These are phyloP conservation scores for Saccharomycopsis hybrid DNA, from an alignment of 1,139 yeast species.

Conservation along the genomic window DNA sequence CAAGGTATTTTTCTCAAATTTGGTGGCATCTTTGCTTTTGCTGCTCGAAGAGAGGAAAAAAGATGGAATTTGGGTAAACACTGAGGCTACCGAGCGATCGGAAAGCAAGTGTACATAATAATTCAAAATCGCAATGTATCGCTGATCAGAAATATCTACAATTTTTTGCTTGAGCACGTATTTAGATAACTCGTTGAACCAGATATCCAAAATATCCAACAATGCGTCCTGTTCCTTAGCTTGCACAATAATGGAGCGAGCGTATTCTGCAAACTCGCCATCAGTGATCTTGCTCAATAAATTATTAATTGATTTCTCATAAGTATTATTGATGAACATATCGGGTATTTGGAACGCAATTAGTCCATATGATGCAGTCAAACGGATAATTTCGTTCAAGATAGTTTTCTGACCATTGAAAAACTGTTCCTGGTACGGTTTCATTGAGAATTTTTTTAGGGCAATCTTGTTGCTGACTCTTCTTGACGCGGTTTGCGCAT, in stretches of 20 bases:
- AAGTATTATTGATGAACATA: constrained; percentile 37
- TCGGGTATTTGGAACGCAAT: constrained; percentile 67
- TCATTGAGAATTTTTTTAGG: constrained; percentile 32
- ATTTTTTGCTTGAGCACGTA: constrained; percentile 28
- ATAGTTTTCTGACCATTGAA: constrained; percentile 27
- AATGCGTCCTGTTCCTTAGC: constrained; percentile 63
- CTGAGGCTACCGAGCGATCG: constrained; percentile 55
- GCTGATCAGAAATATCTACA: constrained; percentile 37
- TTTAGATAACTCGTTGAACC: constrained; percentile 43
- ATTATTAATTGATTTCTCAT: constrained; percentile 1
- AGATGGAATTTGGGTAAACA: constrained; percentile 42
- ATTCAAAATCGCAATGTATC: constrained; percentile 46
- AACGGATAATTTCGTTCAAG: constrained; percentile 44
- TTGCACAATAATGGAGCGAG: constrained; percentile 50
- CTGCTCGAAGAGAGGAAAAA: not conserved
- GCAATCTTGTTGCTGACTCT: constrained; percentile 38
- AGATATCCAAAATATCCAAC: constrained; percentile 50
- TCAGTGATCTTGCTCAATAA: constrained; percentile 33
- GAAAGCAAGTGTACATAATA: constrained; percentile 54
- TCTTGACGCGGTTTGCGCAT: constrained; percentile 36
- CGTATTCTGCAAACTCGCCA: constrained; percentile 43
- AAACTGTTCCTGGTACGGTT: constrained; percentile 4
- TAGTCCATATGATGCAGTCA: constrained; percentile 60
- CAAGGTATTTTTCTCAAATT: constrained; percentile 54
- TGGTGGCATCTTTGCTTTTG: constrained; percentile 39